These are phyloP conservation scores for Linnemannia exigua DNA, from an alignment of 192 early-diverging fungal genomes.

Conservation along the genomic window DNA sequence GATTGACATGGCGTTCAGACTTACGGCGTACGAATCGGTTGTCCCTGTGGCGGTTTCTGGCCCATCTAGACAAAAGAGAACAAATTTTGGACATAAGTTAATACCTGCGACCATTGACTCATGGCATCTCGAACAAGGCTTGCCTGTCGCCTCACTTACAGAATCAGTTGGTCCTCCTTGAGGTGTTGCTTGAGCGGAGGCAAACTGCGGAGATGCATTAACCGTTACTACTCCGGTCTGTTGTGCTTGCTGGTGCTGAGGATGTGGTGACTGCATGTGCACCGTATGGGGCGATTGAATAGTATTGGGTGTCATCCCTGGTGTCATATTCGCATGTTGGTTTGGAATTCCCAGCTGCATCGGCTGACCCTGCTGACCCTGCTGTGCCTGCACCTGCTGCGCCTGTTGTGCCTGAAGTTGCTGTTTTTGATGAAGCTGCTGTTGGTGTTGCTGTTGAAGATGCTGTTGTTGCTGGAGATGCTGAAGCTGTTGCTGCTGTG, in stretches of 20 bases:
- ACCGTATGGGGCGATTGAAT: conserved; percentile 42
- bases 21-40: conserved; percentile 19
- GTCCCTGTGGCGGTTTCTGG: conserved; percentile 27
- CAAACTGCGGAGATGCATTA: conserved; percentile 43
- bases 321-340: conserved; percentile 8
- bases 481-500: conserved; percentile 25
- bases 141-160: conserved; percentile 19
- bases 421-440: conserved; percentile 7
- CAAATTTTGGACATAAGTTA: too few relatives aligned
- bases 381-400: conserved; percentile 28
- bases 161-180: conserved; percentile 21
- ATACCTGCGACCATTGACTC: too few relatives aligned
- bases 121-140: neutral
- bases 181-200: conserved; percentile 19
- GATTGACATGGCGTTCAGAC: neutral
- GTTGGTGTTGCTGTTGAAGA: conserved; percentile 14
- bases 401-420: conserved; percentile 20
- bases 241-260: conserved; percentile 22
- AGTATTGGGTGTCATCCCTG: conserved; percentile 14
- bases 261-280: conserved; percentile 33
- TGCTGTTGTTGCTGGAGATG: conserved; percentile 31
- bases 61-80: neutral
- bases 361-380: conserved; percentile 9
- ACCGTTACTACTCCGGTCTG: conserved; percentile 21
- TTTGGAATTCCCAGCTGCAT: conserved; percentile 8